phyloP scores from a whole-genome alignment of 768 basidiomycete species.

The Suillus hirtellus region DNA sequence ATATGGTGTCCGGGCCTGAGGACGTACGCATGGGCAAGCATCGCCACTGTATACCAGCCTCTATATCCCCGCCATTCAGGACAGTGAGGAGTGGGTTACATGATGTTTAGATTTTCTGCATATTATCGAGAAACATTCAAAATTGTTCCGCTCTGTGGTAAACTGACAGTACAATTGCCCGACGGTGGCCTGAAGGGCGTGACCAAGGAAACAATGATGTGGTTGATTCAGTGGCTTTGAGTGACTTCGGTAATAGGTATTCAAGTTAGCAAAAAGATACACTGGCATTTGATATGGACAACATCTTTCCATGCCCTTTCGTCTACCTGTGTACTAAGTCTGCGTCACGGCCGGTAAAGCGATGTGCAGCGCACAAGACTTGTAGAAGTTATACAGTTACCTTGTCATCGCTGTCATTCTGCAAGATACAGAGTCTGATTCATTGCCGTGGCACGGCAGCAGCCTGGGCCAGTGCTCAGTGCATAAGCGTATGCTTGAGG shows the following conservation, averaged over 20 bases:
- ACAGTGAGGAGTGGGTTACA: neutral
- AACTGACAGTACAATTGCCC: neutral
- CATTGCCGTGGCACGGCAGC: constrained; percentile 1
- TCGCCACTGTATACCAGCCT: constrained; percentile 7
- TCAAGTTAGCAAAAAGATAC: too few relatives aligned
- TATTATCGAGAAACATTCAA: neutral
- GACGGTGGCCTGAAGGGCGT: neutral
- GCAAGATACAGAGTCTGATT: constrained; percentile 19
- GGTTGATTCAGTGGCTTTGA: neutral
- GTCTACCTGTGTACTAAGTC: too few relatives aligned
- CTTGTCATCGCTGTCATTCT: constrained; percentile 18
- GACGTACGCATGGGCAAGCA: constrained; percentile 9
- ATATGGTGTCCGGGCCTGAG: neutral
- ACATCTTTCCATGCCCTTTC: too few relatives aligned
- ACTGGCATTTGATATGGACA: too few relatives aligned
- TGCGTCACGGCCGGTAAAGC: too few relatives aligned
- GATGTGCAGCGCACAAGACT: constrained; percentile 5
- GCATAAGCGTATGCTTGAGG: constrained; percentile 11
- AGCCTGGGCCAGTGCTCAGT: neutral
- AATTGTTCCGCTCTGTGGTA: neutral
- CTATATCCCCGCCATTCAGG: neutral
- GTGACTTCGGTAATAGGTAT: neutral
- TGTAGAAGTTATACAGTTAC: neutral
- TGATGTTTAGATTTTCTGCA: neutral
- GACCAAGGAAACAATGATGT: neutral